Conservation (phyloP, 495 filamentous ascomycete species). For the Podospora conica region DNA sequence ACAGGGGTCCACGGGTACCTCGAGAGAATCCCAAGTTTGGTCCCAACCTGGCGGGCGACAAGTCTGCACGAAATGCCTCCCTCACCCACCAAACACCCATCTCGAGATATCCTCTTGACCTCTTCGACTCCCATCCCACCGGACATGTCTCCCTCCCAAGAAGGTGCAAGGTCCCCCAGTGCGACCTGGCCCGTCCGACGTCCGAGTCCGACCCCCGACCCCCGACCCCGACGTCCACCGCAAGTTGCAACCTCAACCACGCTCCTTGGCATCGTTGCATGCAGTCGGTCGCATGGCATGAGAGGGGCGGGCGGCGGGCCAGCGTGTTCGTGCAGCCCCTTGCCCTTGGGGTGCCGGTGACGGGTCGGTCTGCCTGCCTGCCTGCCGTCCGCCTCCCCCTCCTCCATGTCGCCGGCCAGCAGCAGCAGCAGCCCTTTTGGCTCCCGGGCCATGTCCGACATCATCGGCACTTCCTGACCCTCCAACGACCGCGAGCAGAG, state of each 20-base stretch:
- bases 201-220: too few species aligned
- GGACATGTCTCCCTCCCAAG: neutral
- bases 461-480: neutral
- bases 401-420: too few species aligned
- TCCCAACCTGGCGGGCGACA: too few species aligned
- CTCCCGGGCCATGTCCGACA: neutral
- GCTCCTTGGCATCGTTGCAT: neutral
- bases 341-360: neutral
- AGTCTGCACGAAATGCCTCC: too few species aligned
- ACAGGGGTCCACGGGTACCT: too few species aligned
- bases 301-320: neutral
- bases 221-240: neutral
- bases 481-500: neutral
- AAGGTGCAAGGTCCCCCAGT: neutral
- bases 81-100: too few species aligned
- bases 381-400: neutral
- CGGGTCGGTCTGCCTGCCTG: neutral
- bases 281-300: neutral
- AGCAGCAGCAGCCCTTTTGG: neutral
- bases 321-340: neutral
- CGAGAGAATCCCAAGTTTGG: too few species aligned
- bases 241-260: neutral
- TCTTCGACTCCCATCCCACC: neutral
- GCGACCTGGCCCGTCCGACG: neutral
- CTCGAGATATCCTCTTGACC: neutral